These are phyloP conservation scores for Paxillus rubicundulus DNA, from an alignment of 768 basidiomycete species.

Conservation along the genomic window DNA sequence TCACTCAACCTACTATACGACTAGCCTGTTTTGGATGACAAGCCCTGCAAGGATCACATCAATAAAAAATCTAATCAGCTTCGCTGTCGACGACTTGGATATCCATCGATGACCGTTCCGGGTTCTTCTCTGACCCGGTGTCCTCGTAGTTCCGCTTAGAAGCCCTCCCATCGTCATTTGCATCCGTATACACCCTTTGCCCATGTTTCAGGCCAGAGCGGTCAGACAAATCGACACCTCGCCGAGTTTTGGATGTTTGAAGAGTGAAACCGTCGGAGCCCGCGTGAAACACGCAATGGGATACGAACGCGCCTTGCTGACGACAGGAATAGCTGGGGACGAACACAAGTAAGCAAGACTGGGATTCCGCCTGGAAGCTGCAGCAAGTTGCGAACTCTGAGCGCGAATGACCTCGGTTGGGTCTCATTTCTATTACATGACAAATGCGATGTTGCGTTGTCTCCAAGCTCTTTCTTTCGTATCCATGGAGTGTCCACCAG, in stretches of 20 bases:
- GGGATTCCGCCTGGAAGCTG: too few relatives aligned
- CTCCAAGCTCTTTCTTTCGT: too few relatives aligned
- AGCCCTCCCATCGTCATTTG: conserved; percentile 70
- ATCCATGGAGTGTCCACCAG: too few relatives aligned
- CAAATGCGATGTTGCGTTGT: too few relatives aligned
- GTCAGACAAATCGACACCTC: conserved; percentile 84
- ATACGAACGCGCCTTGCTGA: conserved; percentile 35
- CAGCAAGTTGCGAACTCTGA: conserved; percentile 46
- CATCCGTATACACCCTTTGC: conserved; percentile 86
- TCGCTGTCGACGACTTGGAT: too few relatives aligned
- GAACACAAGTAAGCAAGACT: too few relatives aligned
- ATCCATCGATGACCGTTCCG: conserved; percentile 32
- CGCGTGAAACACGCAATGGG: conserved; percentile 43
- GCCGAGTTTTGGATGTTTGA: conserved; percentile 99
- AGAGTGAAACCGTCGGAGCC: conserved; percentile 60
- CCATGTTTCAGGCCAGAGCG: conserved; percentile 95
- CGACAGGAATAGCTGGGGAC: conserved; percentile 37
- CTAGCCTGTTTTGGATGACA: conserved; percentile 57
- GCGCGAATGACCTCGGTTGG: conserved; percentile 48
- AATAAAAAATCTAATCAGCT: too few relatives aligned
- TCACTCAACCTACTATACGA: conserved; percentile 2
- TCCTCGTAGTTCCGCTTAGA: conserved; percentile 97
- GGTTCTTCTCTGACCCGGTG: conserved; percentile 79
- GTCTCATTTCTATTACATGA: too few relatives aligned
- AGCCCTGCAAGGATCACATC: too few relatives aligned